Evolutionary conservation across 1,284 basidiomycete species (phyloP).

Genomic region (Violaceomyces palustris): DNA sequence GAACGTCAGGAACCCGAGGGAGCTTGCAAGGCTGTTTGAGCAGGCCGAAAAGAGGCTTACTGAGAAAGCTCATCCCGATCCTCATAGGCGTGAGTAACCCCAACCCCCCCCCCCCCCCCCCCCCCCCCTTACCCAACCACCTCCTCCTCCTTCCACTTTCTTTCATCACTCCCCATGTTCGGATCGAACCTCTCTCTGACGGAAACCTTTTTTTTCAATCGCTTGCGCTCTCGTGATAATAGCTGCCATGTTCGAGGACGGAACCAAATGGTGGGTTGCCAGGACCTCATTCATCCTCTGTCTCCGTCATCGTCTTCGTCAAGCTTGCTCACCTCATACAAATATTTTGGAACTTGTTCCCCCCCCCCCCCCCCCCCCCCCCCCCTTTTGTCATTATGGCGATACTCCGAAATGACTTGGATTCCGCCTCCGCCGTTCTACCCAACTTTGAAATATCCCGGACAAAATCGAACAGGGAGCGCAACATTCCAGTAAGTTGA

Average conservation of each 20-base stretch:
- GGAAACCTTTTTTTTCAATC: background rate
- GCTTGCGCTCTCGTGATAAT: no score
- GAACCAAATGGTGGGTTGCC: constrained; percentile 48
- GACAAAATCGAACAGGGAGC: constrained; percentile 42
- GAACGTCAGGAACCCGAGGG: constrained; percentile 78
- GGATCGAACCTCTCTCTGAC: constrained; percentile 1
- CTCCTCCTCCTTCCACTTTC: background rate
- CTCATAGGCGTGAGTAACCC: constrained; percentile 70
- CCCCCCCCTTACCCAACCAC: no score
- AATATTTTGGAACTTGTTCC: background rate
- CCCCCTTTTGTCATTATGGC: background rate
- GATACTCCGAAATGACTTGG: no score
- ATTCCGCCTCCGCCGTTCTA: no score
- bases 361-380: background rate
- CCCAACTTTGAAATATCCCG: no score
- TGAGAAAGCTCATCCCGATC: constrained; percentile 73
- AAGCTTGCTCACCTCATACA: background rate
- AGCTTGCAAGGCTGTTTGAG: constrained; percentile 71
- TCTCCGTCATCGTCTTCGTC: background rate
- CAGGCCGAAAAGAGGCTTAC: constrained; percentile 74
- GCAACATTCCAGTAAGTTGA: constrained; percentile 26
- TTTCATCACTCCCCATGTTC: constrained; percentile 39
- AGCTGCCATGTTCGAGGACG: constrained; percentile 51
- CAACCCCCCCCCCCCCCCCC: background rate
- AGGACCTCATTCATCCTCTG: background rate